These are phyloP conservation scores for Cladosporium austrohemisphaericum DNA, from an alignment of 2,329 filamentous ascomycete genomes.

Conservation along the genomic window DNA sequence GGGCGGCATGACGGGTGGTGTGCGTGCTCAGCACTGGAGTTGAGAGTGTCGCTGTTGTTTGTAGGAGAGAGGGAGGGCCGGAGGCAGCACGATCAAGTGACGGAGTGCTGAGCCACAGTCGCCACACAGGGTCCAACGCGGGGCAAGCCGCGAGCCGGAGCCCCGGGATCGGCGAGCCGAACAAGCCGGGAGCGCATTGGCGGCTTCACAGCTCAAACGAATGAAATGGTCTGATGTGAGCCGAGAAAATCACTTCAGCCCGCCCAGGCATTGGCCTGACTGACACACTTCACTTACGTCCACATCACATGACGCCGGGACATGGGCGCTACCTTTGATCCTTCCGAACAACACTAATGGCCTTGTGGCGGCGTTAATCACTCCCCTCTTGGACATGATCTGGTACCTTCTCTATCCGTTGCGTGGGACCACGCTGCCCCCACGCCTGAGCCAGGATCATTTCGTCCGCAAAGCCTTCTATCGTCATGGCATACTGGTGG, in stretches of 20 bases:
- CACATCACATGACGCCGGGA: background rate
- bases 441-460: constrained; percentile 60
- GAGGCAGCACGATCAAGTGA: background rate
- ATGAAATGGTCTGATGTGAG: background rate
- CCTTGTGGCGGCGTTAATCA: too few species aligned
- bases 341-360: too few species aligned
- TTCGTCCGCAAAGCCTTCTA: constrained; percentile 63
- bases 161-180: too few species aligned
- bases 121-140: background rate
- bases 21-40: constrained; percentile 15
- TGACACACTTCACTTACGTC: background rate
- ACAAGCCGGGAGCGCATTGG: background rate
- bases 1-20: constrained; percentile 33
- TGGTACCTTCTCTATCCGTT: constrained; percentile 65
- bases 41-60: background rate
- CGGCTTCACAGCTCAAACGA: too few species aligned
- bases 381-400: constrained; percentile 27
- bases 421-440: constrained; percentile 72
- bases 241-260: too few species aligned
- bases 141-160: too few species aligned
- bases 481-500: constrained; percentile 66
- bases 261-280: background rate
- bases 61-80: background rate
- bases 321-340: too few species aligned
- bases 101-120: background rate